phyloP scores from a whole-genome alignment of 2,329 filamentous ascomycete species.

The Ophiostoma fasciatum region DNA sequence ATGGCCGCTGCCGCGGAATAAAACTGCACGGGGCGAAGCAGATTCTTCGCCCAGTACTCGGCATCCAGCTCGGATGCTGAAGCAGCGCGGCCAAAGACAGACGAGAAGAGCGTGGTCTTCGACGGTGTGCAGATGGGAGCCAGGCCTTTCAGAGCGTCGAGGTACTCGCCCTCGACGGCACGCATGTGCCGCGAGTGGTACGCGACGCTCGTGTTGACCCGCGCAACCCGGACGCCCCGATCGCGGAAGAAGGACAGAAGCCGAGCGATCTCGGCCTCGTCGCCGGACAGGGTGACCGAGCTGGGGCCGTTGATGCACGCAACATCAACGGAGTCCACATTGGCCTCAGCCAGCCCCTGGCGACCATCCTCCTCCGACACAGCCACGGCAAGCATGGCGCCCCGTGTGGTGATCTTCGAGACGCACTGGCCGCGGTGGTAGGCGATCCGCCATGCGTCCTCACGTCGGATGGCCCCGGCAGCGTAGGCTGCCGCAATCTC shows the following conservation, averaged over 20 bases:
- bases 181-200: slow-evolving; percentile 19
- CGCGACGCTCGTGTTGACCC: slow-evolving; percentile 15
- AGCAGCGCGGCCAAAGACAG: slow-evolving; percentile 11
- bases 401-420: slow-evolving; percentile 15
- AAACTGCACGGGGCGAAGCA: slow-evolving; percentile 21
- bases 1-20: slow-evolving; percentile 14
- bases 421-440: slow-evolving; percentile 20
- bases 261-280: slow-evolving; percentile 1
- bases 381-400: slow-evolving; percentile 34
- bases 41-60: slow-evolving; percentile 22
- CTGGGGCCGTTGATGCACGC: slow-evolving; percentile 21
- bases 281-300: slow-evolving; percentile 23
- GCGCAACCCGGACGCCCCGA: slow-evolving; percentile 2
- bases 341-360: slow-evolving; percentile 7
- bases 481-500: slow-evolving; percentile 25
- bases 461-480: slow-evolving; percentile 13
- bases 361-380: slow-evolving; percentile 22
- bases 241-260: slow-evolving; percentile 8
- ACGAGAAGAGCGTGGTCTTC: slow-evolving; percentile 10
- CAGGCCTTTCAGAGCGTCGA: slow-evolving; percentile 3
- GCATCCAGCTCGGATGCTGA: slow-evolving; percentile 6
- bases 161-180: slow-evolving; percentile 11
- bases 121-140: background rate
- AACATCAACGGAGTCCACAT: slow-evolving; percentile 15
- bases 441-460: slow-evolving; percentile 19